Evolutionary conservation across 169 alveolate species (phyloP).

Genomic region (Blepharisma undulans): DNA sequence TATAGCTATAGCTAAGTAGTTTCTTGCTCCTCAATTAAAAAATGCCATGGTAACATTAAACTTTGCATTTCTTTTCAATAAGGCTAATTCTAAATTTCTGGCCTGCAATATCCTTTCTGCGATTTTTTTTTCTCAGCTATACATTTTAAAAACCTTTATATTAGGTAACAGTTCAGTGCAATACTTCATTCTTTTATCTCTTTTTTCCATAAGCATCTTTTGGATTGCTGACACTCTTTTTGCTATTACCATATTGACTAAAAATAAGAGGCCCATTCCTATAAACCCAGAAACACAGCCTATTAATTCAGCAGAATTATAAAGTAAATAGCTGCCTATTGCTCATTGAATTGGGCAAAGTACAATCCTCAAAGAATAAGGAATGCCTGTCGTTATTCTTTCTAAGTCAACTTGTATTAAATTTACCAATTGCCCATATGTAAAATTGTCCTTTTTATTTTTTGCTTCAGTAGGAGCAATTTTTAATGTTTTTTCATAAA

Average conservation of each 20-base stretch:
- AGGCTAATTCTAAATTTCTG: not conserved
- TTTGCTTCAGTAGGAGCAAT: not conserved
- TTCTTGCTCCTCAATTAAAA: conserved; percentile 25
- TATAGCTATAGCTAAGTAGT: not conserved
- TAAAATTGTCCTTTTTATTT: not conserved
- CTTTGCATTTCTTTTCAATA: no score
- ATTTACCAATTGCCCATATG: conserved; percentile 5
- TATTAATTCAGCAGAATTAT: not conserved
- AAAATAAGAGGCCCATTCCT: conserved; percentile 12
- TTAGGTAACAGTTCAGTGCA: conserved; percentile 2
- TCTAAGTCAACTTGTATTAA: conserved; percentile 31
- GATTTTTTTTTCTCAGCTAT: conserved; percentile 25
- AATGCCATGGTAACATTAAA: no score
- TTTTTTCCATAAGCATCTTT: not conserved
- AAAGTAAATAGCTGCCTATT: not conserved
- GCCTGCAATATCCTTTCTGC: conserved; percentile 1
- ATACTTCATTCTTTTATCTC: conserved; percentile 15
- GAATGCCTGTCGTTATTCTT: not conserved
- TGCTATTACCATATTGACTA: not conserved
- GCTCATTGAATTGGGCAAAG: conserved; percentile 21
- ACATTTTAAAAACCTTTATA: conserved; percentile 26
- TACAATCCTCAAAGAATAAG: not conserved
- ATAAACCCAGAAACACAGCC: not conserved
- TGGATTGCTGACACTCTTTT: not conserved
- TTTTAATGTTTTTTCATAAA: conserved; percentile 30